Base-by-base conservation (phyloP, 129 eudicot genomes). In the Escallonia rubra region DNA sequence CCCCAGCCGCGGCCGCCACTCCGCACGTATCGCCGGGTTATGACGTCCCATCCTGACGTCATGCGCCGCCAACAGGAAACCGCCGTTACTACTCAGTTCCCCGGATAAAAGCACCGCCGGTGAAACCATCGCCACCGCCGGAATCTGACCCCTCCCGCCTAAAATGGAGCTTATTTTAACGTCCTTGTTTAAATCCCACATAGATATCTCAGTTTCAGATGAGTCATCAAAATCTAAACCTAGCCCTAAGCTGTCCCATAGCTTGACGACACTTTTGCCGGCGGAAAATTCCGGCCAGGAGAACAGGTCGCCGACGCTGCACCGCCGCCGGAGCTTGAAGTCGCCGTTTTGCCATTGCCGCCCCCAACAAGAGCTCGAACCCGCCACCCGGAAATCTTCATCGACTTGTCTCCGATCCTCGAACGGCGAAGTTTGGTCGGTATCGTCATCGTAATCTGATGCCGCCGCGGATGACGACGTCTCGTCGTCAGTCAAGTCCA, bases 201-300 rank as follows among this genome's bases (percentile, higher is more conserved):
- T 58, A n/a, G 88, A 76, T 58, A 77, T 74, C 3, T 76, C 81
- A 76, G 73, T 70, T 9, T 8, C 23, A 4, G 64, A 72, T 59
- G 80, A 74, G 2, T 83, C 90, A n/a, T 78, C 90, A n/a, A 85
- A 76, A 81, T 79, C 90, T 51, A 85, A 44, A 1, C 82, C 81
- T 69, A 90, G 81, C 0, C 89, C 88, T 12, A 91, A 72, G 54
- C 96, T 82, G 62, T 92, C 98, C 98, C 98, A 92, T 23, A 92
- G 66, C 85, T 84, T 86, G 3, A 92, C 98, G 34, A 92, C 98
- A 49, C 84, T 86, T 14, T 82, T 86, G 3, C 90, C 91, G 61
- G 81, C 77, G 0, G 89, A 38, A 49, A 91, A 86, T 11, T 91
- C 97, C 69, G 90, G 74, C 96, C 83, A 85, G 2, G 86, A 71